Conservation (phyloP, 192 early-diverging fungal species). For the Cladochytrium replicatum region DNA sequence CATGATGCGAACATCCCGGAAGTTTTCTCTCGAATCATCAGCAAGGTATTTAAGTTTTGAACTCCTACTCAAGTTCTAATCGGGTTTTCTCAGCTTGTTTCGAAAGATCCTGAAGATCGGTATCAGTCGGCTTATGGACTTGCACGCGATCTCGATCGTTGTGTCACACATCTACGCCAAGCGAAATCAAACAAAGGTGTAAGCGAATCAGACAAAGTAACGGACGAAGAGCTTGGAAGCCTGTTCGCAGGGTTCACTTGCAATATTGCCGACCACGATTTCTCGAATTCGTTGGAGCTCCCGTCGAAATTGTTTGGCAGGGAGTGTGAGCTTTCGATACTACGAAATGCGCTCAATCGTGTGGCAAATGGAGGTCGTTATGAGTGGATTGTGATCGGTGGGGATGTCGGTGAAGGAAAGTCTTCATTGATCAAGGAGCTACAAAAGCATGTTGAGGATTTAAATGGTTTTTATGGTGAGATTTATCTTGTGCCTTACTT, state of each 20-base stretch:
- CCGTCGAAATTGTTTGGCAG: constrained; percentile 34
- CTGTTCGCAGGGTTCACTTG: too few species aligned
- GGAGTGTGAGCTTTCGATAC: too few species aligned
- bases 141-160: constrained; percentile 21
- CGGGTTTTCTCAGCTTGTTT: constrained; percentile 9
- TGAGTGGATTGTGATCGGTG: constrained; percentile 17
- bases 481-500: not conserved
- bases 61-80: not conserved
- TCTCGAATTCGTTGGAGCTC: constrained; percentile 20
- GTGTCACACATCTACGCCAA: too few species aligned
- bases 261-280: too few species aligned
- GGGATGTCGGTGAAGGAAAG: constrained; percentile 17
- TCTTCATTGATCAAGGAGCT: constrained; percentile 12
- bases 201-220: too few species aligned
- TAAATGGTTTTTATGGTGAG: constrained; percentile 17
- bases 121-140: constrained; percentile 38
- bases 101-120: constrained; percentile 33
- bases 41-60: constrained; percentile 11
- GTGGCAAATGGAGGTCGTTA: too few species aligned
- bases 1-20: constrained; percentile 29
- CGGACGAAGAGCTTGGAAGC: too few species aligned
- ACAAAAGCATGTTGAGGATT: constrained; percentile 8
- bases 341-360: too few species aligned
- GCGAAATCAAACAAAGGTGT: too few species aligned
- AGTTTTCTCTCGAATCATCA: constrained; percentile 24